phyloP scores from a whole-genome alignment of 106 monocot genomes.

The Dendrobium huoshanense region DNA sequence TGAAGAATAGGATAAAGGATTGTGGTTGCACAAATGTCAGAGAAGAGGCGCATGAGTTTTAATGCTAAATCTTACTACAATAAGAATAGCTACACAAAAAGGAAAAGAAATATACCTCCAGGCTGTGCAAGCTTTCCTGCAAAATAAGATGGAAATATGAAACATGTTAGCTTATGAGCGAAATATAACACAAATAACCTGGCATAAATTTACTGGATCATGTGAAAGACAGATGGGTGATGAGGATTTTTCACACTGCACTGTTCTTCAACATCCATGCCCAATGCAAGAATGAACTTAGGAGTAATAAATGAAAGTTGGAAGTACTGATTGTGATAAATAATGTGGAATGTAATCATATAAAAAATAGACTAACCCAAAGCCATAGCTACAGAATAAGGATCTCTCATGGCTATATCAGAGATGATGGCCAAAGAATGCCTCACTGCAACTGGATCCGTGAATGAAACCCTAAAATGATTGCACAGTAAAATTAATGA shows the following conservation, averaged over 20 bases:
- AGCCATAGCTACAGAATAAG: slow-evolving; percentile 99
- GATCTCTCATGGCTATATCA: slow-evolving; percentile 85
- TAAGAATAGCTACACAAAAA: neutral
- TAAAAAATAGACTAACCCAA: slow-evolving; percentile 55
- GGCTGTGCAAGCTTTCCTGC: slow-evolving; percentile 83
- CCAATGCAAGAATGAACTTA: slow-evolving; percentile 9
- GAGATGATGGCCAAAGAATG: slow-evolving; percentile 84
- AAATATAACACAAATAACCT: neutral
- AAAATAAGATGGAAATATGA: slow-evolving; percentile 13
- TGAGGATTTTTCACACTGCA: slow-evolving; percentile 7
- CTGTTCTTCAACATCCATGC: neutral
- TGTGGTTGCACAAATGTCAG: neutral
- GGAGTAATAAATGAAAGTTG: neutral
- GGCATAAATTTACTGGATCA: neutral
- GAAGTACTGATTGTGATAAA: neutral
- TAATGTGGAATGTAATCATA: neutral
- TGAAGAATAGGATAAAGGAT: neutral
- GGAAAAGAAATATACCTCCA: slow-evolving; percentile 54
- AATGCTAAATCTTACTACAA: neutral
- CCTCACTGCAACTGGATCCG: slow-evolving; percentile 94
- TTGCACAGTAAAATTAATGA: slow-evolving; percentile 5
- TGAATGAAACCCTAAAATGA: slow-evolving; percentile 75
- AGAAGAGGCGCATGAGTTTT: neutral
- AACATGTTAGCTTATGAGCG: neutral
- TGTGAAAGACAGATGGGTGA: neutral